Conservation (phyloP, 768 basidiomycete species). For the Flagelloscypha sp. region DNA sequence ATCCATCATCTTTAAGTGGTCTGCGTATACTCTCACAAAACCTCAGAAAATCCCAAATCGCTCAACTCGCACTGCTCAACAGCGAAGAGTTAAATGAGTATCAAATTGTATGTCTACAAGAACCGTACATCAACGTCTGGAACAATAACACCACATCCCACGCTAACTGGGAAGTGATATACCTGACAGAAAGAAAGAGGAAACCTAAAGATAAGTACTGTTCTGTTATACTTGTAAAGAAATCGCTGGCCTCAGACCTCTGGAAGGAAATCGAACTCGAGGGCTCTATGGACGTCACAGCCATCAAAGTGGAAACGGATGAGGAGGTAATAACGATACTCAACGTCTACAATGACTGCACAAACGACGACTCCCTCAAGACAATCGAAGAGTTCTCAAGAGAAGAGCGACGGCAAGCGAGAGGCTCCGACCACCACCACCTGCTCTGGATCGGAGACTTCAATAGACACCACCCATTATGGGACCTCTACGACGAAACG, state of each 20-base stretch:
- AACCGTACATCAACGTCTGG: slow-evolving; percentile 25
- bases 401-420: background rate
- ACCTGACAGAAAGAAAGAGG: slow-evolving; percentile 4
- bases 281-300: slow-evolving; percentile 17
- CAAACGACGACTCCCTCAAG: slow-evolving; percentile 12
- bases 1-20: too few species aligned
- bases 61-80: slow-evolving; percentile 13
- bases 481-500: too few species aligned
- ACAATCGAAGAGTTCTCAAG: slow-evolving; percentile 7
- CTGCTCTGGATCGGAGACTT: slow-evolving; percentile 28
- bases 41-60: slow-evolving; percentile 16
- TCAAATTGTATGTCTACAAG: slow-evolving; percentile 30
- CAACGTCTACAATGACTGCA: slow-evolving; percentile 32
- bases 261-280: slow-evolving; percentile 16
- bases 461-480: slow-evolving; percentile 30
- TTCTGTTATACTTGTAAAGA: slow-evolving; percentile 18
- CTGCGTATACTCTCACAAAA: too few species aligned
- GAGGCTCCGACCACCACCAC: slow-evolving; percentile 5
- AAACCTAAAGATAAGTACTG: slow-evolving; percentile 3
- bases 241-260: slow-evolving; percentile 6
- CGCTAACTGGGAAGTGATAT: slow-evolving; percentile 8
- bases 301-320: slow-evolving; percentile 16
- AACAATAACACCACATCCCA: slow-evolving; percentile 10
- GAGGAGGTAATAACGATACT: too few species aligned
- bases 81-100: slow-evolving; percentile 5